These are phyloP conservation scores for Symbiotaphrina buchneri DNA, from an alignment of 495 filamentous ascomycete species.

Conservation along the genomic window DNA sequence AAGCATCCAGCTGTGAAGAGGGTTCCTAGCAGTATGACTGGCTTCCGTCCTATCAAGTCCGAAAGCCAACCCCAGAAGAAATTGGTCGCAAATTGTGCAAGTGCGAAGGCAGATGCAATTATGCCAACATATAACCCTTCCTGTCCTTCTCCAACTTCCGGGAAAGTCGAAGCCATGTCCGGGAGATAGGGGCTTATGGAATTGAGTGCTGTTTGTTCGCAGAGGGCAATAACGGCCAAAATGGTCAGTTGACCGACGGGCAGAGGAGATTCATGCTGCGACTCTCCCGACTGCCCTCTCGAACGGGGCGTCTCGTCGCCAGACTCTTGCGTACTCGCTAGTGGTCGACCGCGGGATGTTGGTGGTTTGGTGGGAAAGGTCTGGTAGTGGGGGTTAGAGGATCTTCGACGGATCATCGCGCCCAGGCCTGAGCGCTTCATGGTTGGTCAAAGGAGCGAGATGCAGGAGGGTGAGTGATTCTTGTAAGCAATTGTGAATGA, in stretches of 20 bases:
- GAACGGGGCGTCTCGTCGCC: too few species aligned
- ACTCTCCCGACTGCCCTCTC: too few species aligned
- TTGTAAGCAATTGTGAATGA: too few species aligned
- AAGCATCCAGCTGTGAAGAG: slow-evolving; percentile 62
- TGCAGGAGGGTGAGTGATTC: too few species aligned
- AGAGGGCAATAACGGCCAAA: slow-evolving; percentile 69
- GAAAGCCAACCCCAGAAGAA: slow-evolving; percentile 88
- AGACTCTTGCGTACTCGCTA: too few species aligned
- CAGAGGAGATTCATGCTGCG: slow-evolving; percentile 34
- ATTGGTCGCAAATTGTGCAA: slow-evolving; percentile 80
- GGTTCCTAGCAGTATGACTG: slow-evolving; percentile 75
- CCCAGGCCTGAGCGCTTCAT: slow-evolving; percentile 7
- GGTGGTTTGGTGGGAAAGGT: slow-evolving; percentile 88
- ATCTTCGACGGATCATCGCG: slow-evolving; percentile 24
- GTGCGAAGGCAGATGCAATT: slow-evolving; percentile 73
- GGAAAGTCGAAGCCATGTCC: slow-evolving; percentile 71
- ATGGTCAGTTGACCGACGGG: slow-evolving; percentile 67
- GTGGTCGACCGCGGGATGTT: slow-evolving; percentile 45
- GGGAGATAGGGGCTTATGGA: slow-evolving; percentile 93
- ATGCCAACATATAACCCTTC: slow-evolving; percentile 79
- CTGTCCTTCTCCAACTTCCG: slow-evolving; percentile 42
- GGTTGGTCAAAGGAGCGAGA: too few species aligned
- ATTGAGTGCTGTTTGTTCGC: slow-evolving; percentile 91
- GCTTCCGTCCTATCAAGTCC: slow-evolving; percentile 79
- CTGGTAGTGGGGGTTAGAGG: slow-evolving; percentile 68